phyloP scores from a whole-genome alignment of 2,329 filamentous ascomycete genomes.

The Capronia americana region DNA sequence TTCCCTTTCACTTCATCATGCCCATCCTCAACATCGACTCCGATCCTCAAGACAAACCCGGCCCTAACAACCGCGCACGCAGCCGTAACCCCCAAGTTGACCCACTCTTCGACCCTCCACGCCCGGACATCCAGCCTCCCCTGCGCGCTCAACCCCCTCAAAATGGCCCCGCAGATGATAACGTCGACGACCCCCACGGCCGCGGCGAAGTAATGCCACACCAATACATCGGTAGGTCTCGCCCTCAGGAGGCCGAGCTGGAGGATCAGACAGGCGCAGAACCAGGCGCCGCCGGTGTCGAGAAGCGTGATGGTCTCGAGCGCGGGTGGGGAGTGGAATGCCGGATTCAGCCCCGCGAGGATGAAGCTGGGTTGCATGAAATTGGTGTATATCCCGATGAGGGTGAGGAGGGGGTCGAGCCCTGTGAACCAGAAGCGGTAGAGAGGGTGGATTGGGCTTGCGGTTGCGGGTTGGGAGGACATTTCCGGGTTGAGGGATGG shows the following conservation, averaged over 20 bases:
- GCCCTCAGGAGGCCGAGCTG: background rate
- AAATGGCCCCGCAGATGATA: background rate
- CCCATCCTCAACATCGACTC: background rate
- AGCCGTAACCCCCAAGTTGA: background rate
- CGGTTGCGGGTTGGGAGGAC: no score
- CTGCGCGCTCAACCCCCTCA: background rate
- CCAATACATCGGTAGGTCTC: background rate
- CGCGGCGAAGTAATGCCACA: background rate
- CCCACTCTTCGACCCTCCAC: background rate
- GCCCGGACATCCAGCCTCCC: background rate
- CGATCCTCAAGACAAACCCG: background rate
- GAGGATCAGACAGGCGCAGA: background rate
- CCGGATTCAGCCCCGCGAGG: background rate
- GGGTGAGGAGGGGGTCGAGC: background rate
- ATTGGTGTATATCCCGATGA: background rate
- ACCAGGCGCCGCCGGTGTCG: background rate
- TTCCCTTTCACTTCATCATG: background rate
- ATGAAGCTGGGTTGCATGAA: background rate
- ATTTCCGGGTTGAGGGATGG: background rate
- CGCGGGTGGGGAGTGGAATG: background rate
- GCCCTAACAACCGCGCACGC: constrained; percentile 5
- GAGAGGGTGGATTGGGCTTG: background rate
- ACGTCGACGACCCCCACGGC: background rate
- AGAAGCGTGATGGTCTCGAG: background rate
- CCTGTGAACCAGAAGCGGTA: constrained; percentile 1